phyloP scores from a whole-genome alignment of 129 eudicot genomes.

The Silybum marianum region DNA sequence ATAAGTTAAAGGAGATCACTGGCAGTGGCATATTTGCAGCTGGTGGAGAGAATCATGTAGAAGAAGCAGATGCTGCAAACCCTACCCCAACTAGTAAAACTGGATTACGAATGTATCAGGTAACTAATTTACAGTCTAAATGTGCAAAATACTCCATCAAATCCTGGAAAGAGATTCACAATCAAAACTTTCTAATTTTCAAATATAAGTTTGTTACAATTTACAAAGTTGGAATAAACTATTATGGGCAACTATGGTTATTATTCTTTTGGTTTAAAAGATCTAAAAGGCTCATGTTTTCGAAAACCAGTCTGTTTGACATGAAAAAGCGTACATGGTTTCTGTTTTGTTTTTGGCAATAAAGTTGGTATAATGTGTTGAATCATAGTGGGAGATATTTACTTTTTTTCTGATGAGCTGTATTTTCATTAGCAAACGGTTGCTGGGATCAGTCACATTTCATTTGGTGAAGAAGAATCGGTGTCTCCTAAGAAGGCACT shows the following conservation, averaged over 20 bases:
- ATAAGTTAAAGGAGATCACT: constrained; percentile 81
- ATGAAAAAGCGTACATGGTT: not conserved
- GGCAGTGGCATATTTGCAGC: constrained; percentile 76
- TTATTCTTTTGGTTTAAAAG: not conserved
- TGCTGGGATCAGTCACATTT: constrained; percentile 86
- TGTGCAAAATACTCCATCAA: not conserved
- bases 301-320: not conserved
- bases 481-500: constrained; percentile 79
- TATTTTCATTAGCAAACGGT: constrained; percentile 63
- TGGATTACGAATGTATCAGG: constrained; percentile 96
- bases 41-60: constrained; percentile 47
- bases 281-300: not conserved
- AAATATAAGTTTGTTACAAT: not conserved
- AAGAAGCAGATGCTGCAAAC: constrained; percentile 54
- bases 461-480: constrained; percentile 81
- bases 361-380: not conserved
- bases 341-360: too few species aligned
- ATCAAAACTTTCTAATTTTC: not conserved
- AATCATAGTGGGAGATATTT: not conserved
- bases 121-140: constrained; percentile 17
- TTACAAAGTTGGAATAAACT: not conserved
- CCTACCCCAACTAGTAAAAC: constrained; percentile 61
- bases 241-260: not conserved
- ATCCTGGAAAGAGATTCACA: not conserved
- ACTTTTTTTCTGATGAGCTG: not conserved